A percentile compares a stretch with the other conserved stretches of the same genome.
phyloP scores from a whole-genome alignment of 805 yeast genomes.

The Crinitomyces ghanaensis region DNA sequence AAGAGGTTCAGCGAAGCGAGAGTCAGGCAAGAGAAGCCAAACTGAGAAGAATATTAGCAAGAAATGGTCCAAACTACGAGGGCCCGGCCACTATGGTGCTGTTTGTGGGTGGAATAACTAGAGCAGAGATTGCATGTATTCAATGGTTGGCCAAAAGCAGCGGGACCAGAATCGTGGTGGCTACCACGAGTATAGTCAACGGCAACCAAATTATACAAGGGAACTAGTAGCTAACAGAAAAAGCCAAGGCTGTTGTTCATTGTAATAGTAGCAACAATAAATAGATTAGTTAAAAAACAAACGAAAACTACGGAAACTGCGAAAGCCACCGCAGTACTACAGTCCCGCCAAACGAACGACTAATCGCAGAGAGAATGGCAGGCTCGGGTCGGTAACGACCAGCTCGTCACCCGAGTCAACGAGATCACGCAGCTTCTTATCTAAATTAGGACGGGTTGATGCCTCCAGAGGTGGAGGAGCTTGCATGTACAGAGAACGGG shows the following conservation, averaged over 20 bases:
- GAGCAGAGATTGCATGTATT: slow-evolving; percentile 70
- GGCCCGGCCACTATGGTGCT: slow-evolving; percentile 32
- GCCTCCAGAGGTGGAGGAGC: slow-evolving; percentile 37
- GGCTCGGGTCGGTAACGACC: slow-evolving; percentile 39
- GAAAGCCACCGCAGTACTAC: too few species aligned
- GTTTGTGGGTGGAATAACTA: slow-evolving; percentile 79
- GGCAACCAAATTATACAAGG: slow-evolving; percentile 33
- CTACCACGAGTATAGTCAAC: slow-evolving; percentile 38
- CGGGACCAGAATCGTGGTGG: slow-evolving; percentile 31
- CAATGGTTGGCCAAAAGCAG: slow-evolving; percentile 38
- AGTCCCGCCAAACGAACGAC: slow-evolving; percentile 12
- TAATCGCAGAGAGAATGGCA: slow-evolving; percentile 34
- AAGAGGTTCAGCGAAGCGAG: slow-evolving; percentile 20
- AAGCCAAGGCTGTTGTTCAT: too few species aligned
- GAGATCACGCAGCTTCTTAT: slow-evolving; percentile 26
- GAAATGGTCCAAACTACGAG: slow-evolving; percentile 23
- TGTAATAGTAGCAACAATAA: too few species aligned
- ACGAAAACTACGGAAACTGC: too few species aligned
- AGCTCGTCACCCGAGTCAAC: slow-evolving; percentile 37
- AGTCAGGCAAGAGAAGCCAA: slow-evolving; percentile 22
- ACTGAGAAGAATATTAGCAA: slow-evolving; percentile 22
- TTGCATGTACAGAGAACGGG: slow-evolving; percentile 33
- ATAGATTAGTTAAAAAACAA: too few species aligned
- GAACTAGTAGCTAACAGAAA: too few species aligned
- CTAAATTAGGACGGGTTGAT: slow-evolving; percentile 36